phyloP scores from a whole-genome alignment of 768 basidiomycete species.

The Asterophora lycoperdoides region DNA sequence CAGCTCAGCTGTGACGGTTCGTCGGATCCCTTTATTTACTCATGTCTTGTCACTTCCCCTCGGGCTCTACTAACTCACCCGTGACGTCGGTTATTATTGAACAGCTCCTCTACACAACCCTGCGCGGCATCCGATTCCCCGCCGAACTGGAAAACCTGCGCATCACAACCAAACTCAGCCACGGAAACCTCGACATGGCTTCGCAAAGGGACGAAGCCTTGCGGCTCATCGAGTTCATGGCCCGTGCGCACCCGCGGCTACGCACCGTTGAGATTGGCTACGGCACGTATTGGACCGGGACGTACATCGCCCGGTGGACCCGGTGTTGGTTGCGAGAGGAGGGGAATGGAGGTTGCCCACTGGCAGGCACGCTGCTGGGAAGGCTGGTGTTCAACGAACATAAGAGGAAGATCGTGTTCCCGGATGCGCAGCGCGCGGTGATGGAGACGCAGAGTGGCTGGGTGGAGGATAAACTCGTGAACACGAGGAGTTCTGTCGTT shows the following conservation, averaged over 20 bases:
- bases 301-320: conserved; percentile 25
- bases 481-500: background rate
- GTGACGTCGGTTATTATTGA: background rate
- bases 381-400: conserved; percentile 26
- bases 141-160: conserved; percentile 16
- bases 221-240: conserved; percentile 21
- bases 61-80: too few relatives aligned
- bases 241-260: conserved; percentile 15
- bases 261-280: conserved; percentile 24
- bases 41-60: background rate
- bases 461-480: background rate
- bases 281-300: conserved; percentile 30
- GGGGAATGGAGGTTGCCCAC: background rate
- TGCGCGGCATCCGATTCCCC: conserved; percentile 18
- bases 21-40: background rate
- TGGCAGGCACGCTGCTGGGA: conserved; percentile 17
- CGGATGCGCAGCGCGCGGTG: conserved; percentile 3
- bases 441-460: background rate
- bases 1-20: conserved; percentile 8
- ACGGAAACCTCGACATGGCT: conserved; percentile 16
- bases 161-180: conserved; percentile 22
- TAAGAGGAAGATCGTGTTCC: conserved; percentile 25
- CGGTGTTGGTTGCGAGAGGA: conserved; percentile 17
- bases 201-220: conserved; percentile 24
- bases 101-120: conserved; percentile 19